Conservation (phyloP, 768 basidiomycete species). For the Coprinopsis cinerea region DNA sequence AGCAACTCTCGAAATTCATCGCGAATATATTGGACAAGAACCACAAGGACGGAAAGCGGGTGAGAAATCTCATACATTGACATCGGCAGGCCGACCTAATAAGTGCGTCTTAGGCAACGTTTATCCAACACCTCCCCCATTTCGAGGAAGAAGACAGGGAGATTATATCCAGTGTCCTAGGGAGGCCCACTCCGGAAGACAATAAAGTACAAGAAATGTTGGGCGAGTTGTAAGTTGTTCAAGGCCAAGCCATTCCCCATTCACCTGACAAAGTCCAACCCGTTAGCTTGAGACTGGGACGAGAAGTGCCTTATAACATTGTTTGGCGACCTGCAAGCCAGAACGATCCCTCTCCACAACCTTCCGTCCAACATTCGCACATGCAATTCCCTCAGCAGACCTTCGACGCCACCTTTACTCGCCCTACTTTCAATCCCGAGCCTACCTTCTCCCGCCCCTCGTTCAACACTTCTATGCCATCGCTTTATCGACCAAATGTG, state of each 20-base stretch:
- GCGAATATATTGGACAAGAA: constrained; percentile 33
- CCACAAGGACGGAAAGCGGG: constrained; percentile 29
- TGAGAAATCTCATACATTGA: too few species aligned
- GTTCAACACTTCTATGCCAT: too few species aligned
- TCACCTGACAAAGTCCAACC: background rate
- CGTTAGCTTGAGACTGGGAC: background rate
- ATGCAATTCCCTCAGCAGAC: too few species aligned
- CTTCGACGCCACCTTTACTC: too few species aligned
- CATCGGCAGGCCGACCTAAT: too few species aligned
- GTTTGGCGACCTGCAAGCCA: background rate
- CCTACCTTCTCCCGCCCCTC: too few species aligned
- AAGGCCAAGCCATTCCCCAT: background rate
- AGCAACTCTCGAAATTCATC: constrained; percentile 56
- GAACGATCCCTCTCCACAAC: background rate
- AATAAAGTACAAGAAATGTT: constrained; percentile 35
- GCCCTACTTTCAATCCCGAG: too few species aligned
- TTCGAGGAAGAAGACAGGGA: constrained; percentile 38
- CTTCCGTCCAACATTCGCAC: too few species aligned
- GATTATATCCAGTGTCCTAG: constrained; percentile 50
- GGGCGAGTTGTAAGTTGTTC: constrained; percentile 43
- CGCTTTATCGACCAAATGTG: too few species aligned
- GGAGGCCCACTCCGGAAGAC: constrained; percentile 38
- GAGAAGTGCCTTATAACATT: background rate
- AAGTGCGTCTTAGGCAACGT: constrained; percentile 33
- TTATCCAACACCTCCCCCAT: constrained; percentile 37